Base-by-base conservation (phyloP, 495 filamentous ascomycete genomes). In the Xylaria sp. region DNA sequence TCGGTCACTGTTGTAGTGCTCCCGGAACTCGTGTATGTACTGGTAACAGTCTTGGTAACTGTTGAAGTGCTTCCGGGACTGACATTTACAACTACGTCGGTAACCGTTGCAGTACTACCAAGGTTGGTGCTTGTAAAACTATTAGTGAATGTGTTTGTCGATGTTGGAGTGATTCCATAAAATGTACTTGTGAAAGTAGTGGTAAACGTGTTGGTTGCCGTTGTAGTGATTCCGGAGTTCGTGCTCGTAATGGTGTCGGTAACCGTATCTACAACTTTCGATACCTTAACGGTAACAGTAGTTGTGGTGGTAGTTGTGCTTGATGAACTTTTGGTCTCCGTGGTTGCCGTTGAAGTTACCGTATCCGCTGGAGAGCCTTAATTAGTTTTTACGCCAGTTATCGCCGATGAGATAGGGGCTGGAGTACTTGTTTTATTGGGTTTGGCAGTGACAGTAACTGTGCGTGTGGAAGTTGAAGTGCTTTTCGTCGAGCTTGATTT, bases 11-110 rank as follows among this genome's bases (percentile, higher is more conserved):
- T 64, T 31, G 58, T 71, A 31, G 44, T 71, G 11, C 33, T 61
- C 21, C 53, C 71, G 1, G 74, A 72, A 31, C 63, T 66, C 9
- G 74, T 76, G 12, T 58, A 1, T 6, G 74, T 74, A 5, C n/a
- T n/a, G n/a, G n/a, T n/a, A n/a, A n/a, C n/a, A n/a, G n/a, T n/a
- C n/a, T 26, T 55, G 3, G 74, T 76, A 31, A 40, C 53, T 3
- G 72, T 37, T 9, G 35, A 24, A 19, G 17, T 33, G 9, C 21
- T 48, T 3, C 41, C 24, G 48, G 40, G 11, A 53, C 29, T 53
- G 1, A 9, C 17, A 19, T 2, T 46, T 5, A 9, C 12, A 24
- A 21, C 35, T 1, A 19, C 26, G 5, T 7, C 24, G 19, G 33
- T 24, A 1, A 64, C 31, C 14, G 40, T 50, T 8, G 40, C 2